phyloP scores from a whole-genome alignment of 176 grass and related monocot species.

The Areca catechu region DNA sequence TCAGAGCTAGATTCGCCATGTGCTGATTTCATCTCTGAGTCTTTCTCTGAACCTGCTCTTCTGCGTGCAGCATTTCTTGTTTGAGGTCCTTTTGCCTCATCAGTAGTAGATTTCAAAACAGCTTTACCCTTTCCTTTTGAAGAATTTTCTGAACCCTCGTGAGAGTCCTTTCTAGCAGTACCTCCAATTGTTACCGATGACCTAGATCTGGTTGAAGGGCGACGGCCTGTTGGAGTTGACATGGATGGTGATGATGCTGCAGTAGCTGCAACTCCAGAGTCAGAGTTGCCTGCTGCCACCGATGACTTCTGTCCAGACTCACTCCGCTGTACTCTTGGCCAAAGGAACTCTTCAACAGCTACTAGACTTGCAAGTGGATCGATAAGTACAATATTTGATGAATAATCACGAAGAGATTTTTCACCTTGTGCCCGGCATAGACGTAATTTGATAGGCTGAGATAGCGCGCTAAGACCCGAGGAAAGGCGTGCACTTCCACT shows the following conservation, averaged over 20 bases:
- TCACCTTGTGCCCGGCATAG: slow-evolving; percentile 67
- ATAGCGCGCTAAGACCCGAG: slow-evolving; percentile 53
- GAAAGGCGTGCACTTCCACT: slow-evolving; percentile 39
- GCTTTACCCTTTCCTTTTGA: slow-evolving; percentile 82
- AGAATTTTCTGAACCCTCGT: slow-evolving; percentile 36
- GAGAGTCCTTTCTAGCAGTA: slow-evolving; percentile 39
- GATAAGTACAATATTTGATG: slow-evolving; percentile 87
- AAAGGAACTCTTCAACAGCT: slow-evolving; percentile 83
- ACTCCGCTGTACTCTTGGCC: slow-evolving; percentile 62
- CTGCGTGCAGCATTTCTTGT: slow-evolving; percentile 53
- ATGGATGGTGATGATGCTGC: slow-evolving; percentile 26
- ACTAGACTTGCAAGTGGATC: slow-evolving; percentile 72
- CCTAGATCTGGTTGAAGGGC: slow-evolving; percentile 45
- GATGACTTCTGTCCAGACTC: slow-evolving; percentile 44
- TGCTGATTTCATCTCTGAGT: slow-evolving; percentile 43
- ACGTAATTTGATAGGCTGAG: slow-evolving; percentile 77
- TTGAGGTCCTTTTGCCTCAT: slow-evolving; percentile 46
- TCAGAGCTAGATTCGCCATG: slow-evolving; percentile 58
- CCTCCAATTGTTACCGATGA: slow-evolving; percentile 38
- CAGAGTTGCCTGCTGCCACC: slow-evolving; percentile 36
- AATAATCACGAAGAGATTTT: slow-evolving; percentile 79
- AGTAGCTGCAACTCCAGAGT: slow-evolving; percentile 38
- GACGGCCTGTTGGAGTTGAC: slow-evolving; percentile 29
- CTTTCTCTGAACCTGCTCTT: slow-evolving; percentile 59
- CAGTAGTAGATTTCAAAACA: slow-evolving; percentile 39